phyloP scores from a whole-genome alignment of 371 early-diverging fungal species.

The Mortierella sp. region DNA sequence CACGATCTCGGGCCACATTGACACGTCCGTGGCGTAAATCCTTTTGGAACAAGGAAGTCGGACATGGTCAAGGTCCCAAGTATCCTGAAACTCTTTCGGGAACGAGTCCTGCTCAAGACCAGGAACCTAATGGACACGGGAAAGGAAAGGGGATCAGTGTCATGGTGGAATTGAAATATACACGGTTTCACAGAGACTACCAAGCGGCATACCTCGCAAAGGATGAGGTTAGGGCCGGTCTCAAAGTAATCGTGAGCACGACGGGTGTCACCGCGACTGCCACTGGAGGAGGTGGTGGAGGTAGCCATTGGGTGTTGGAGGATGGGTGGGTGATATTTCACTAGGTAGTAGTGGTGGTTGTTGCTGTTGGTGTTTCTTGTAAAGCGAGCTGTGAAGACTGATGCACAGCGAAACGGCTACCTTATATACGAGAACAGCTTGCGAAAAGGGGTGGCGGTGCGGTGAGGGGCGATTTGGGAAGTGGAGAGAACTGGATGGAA shows the following conservation, averaged over 20 bases:
- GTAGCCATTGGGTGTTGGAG: background rate
- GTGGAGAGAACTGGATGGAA: constrained; percentile 44
- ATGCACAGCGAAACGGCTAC: background rate
- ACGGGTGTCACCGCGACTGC: background rate
- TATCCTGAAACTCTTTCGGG: constrained; percentile 26
- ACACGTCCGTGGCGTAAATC: constrained; percentile 21
- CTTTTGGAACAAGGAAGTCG: constrained; percentile 40
- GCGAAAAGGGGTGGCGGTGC: background rate
- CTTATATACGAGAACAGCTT: background rate
- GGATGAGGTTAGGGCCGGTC: constrained; percentile 38
- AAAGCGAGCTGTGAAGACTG: background rate
- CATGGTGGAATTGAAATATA: background rate
- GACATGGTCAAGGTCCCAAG: constrained; percentile 46
- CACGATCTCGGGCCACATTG: constrained; percentile 43
- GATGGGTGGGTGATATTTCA: background rate
- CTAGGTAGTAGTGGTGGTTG: background rate
- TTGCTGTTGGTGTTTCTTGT: constrained; percentile 2
- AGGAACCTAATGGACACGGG: constrained; percentile 14
- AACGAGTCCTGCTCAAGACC: constrained; percentile 37
- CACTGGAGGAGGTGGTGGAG: constrained; percentile 3
- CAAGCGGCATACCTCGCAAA: constrained; percentile 28
- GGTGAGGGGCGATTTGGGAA: constrained; percentile 25
- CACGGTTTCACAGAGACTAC: background rate
- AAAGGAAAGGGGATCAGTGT: background rate
- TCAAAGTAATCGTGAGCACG: constrained; percentile 34